A percentile compares a stretch with the other conserved stretches of the same genome.
These are phyloP conservation scores for Fusarium tupiense DNA, from an alignment of 2,329 filamentous ascomycete species.

Conservation along the genomic window DNA sequence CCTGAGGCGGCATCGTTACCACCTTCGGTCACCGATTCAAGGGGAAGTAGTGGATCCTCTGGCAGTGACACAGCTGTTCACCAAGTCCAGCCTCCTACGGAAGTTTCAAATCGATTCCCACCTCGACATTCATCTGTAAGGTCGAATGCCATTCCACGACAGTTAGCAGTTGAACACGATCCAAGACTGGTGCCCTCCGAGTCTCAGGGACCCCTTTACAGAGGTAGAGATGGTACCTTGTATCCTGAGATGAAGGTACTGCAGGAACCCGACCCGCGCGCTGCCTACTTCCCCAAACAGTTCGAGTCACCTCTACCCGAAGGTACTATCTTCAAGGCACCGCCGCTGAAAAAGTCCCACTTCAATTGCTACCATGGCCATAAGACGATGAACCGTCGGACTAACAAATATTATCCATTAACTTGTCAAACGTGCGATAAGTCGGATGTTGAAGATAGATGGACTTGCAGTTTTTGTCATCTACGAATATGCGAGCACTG, in stretches of 20 bases:
- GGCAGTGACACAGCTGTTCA: slow-evolving; percentile 33
- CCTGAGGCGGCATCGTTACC: slow-evolving; percentile 38
- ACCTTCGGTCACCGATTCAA: slow-evolving; percentile 17
- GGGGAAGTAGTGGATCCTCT: slow-evolving; percentile 27
- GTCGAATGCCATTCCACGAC: slow-evolving; percentile 37
- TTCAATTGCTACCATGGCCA: slow-evolving; percentile 61
- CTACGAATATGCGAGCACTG: slow-evolving; percentile 63
- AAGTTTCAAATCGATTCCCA: slow-evolving; percentile 42
- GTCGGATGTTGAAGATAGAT: slow-evolving; percentile 56
- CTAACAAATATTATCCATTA: slow-evolving; percentile 61
- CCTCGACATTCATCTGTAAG: slow-evolving; percentile 48
- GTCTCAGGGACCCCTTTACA: slow-evolving; percentile 49
- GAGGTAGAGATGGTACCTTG: slow-evolving; percentile 52
- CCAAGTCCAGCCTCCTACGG: slow-evolving; percentile 30
- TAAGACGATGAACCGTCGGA: slow-evolving; percentile 57
- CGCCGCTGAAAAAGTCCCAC: slow-evolving; percentile 56
- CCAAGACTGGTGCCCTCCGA: slow-evolving; percentile 48
- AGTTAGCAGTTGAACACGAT: slow-evolving; percentile 40
- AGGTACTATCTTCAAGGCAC: slow-evolving; percentile 53
- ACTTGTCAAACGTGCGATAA: slow-evolving; percentile 64
- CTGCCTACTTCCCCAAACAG: slow-evolving; percentile 52
- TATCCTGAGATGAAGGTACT: slow-evolving; percentile 54
- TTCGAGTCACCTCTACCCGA: slow-evolving; percentile 42
- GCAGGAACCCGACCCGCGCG: slow-evolving; percentile 48
- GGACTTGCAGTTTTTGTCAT: slow-evolving; percentile 61